Evolutionary conservation across 176 grass and related monocot species (phyloP), one percentile per base, ranked within the genome.

Genomic region (Microstegium vimineum): DNA sequence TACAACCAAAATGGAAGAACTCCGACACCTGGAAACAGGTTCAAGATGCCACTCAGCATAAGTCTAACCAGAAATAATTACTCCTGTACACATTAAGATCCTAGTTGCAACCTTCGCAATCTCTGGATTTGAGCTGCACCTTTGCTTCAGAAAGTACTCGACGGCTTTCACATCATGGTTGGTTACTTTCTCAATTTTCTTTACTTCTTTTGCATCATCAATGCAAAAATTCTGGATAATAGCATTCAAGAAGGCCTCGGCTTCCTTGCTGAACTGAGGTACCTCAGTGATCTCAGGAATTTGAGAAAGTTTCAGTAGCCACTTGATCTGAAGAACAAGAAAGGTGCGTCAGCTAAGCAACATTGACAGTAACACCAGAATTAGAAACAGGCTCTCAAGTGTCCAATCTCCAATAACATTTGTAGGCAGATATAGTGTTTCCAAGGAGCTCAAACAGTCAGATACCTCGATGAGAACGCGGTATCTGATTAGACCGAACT

Each of bases 1-100:
- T 98, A 76, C 95, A 98, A 30, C 90, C 92, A 84, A 98, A 98
- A 92, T 94, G 92, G 71, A 98, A 94, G 88, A 93, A 98, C 70
- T 98, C 92, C 43, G 91, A 87, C 1, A 98, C 95, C 90, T 97
- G 85, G 26, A 8, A 77, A 10, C 86, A 88, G 68, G 43, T 52
- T 57, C 60, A 41, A 63, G 49, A 51, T 77, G 51, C 71, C 61
- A 35, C 38, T 62, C 78, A 71, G 82, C 60, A 79, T 69, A 5
- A 2, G 16, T 18, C 27, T 66, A 74, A 57, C 28, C 26, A 33
- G 2, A 64, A 86, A 34, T 38, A 72, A 65, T 52, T 40, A 46
- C 20, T 57, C 3, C 56, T 60, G 1, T 1, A 57, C 59, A 15
- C 10, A 28, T 70, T 37, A 27, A 61, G 1, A 18, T 75, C 10